Base-by-base conservation (phyloP, 768 basidiomycete genomes). In the Coprinopsis sp. region DNA sequence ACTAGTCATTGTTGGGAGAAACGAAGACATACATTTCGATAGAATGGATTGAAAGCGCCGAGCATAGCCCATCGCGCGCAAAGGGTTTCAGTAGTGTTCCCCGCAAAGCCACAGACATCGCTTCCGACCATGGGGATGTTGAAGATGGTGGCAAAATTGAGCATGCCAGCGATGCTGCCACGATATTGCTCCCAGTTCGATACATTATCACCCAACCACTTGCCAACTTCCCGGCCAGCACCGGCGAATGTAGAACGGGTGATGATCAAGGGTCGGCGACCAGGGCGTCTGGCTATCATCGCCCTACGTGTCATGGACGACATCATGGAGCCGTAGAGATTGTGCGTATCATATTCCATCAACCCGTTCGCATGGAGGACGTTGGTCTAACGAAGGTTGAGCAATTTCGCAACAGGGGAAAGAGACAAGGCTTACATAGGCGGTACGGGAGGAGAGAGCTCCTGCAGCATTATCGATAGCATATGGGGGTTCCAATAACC, bases 21-120 rank as follows among this genome's bases (percentile, higher is more conserved):
- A 16, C 30, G 12, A 29, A 12, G 5, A 22, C 0, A 62, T 47
- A 82, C 81, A 57, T 89, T 85, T 7, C 87, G 70, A 79, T 81
- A 86, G 70, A 89, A 89, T 0, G 87, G 85, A 60, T 81, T 80
- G 64, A 88, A 89, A 0, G 82, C 86, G 1, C 84, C 83, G 2
- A 89, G 68, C 69, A 73, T 83, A 12, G 82, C 85, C 87, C 88
- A 89, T 29, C 88, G 69, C 29, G 82, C 79, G 51, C 84, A 87
- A 1, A 89, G 66, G 7, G 72, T 76, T 58, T 84, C 84, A 1
- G 84, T 82, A 1, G 82, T 81, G 56, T 86, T 71, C 1, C 64
- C 76, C 25, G 65, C 80, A 60, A 74, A 84, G 2, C 82, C 84
- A 55, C 81, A 86, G 46, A 84, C 81, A 62, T 91, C 87, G 38